These are phyloP conservation scores for Fusarium luffae DNA, from an alignment of 2,329 filamentous ascomycete species.

Conservation along the genomic window DNA sequence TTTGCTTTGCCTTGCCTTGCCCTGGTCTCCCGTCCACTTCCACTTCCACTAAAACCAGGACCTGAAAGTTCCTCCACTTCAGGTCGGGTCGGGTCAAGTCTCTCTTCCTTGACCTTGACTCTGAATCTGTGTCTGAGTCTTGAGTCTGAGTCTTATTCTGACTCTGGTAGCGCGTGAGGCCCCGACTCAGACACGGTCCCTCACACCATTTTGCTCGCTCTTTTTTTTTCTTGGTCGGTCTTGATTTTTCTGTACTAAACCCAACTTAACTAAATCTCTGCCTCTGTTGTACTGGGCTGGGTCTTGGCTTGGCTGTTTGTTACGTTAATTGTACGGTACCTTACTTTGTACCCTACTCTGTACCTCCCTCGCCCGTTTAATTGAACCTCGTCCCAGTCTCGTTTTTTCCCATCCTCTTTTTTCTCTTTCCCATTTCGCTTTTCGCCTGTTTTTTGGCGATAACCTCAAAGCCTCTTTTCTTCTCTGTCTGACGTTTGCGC, in stretches of 20 bases:
- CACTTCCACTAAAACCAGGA: constrained; percentile 24
- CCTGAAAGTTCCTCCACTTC: constrained; percentile 25
- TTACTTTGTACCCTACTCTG: constrained; percentile 1
- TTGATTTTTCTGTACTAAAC: constrained; percentile 14
- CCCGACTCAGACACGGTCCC: constrained; percentile 44
- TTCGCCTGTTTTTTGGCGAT: constrained; percentile 35
- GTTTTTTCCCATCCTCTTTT: constrained; percentile 20
- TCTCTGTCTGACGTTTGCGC: constrained; percentile 18
- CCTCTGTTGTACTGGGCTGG: neutral
- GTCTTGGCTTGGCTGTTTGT: neutral
- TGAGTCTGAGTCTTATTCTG: constrained; percentile 4
- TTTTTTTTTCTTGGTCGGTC: constrained; percentile 5
- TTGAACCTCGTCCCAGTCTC: constrained; percentile 23
- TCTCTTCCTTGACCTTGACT: constrained; percentile 21
- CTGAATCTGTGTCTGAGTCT: constrained; percentile 1
- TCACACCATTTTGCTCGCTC: constrained; percentile 36
- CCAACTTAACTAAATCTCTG: constrained; percentile 18
- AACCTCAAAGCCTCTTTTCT: constrained; percentile 8
- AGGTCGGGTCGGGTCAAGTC: constrained; percentile 1
- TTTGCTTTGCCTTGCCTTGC: constrained; percentile 1
- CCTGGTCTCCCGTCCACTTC: constrained; percentile 16
- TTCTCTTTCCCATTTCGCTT: neutral
- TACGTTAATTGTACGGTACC: constrained; percentile 18
- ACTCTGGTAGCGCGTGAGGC: constrained; percentile 37
- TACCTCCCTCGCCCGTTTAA: constrained; percentile 28